Evolutionary conservation across 1,139 yeast genomes (phyloP), one percentile per base, ranked within the genome.

Genomic region (Suzukiozyma palmioleophila): DNA sequence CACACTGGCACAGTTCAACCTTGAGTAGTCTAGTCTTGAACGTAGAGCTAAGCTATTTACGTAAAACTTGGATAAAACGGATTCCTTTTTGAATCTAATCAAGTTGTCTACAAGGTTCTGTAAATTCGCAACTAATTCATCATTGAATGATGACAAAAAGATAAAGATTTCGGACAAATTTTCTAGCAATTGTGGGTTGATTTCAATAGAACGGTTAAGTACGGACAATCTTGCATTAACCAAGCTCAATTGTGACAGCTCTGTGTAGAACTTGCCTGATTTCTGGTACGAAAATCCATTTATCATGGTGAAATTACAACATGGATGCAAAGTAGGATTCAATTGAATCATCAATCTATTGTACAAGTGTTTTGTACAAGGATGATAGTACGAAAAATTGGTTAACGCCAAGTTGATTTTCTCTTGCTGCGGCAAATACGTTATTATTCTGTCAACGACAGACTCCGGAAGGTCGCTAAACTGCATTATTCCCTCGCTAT

Each of bases 361-460:
- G 48, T 69, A 69, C 29, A 70, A 50, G 37, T 59, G 54, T 26
- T 43, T 39, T 35, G 59, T 43, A 39, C 71, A 65, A 26, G 73
- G 72, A 32, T 53, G 49, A 45, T 70, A 69, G 46, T 63, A 63
- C 32, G 51, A 49, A 48, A 47, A 69, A 48, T 64, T 67, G 18
- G 75, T 66, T 15, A 52, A 50, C 1, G 73, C 59, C n/a, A 70
- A 54, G 38, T 61, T 64, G 28, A 65, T 37, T 7, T 66, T 49
- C 29, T 59, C 56, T 39, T 62, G 63, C 41, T 68, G 72, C 2
- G 67, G 62, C n/a, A 66, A 52, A 38, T 51, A 64, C 13, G 36
- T 43, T 9, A 64, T 48, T 26, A 66, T 51, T 15, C 41, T 33
- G 24, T 40, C 35, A 12, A 54, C 39, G 12, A 53, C 46, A 10